Conservation (phyloP, 2,329 filamentous ascomycete genomes). For the Fusarium humuli region DNA sequence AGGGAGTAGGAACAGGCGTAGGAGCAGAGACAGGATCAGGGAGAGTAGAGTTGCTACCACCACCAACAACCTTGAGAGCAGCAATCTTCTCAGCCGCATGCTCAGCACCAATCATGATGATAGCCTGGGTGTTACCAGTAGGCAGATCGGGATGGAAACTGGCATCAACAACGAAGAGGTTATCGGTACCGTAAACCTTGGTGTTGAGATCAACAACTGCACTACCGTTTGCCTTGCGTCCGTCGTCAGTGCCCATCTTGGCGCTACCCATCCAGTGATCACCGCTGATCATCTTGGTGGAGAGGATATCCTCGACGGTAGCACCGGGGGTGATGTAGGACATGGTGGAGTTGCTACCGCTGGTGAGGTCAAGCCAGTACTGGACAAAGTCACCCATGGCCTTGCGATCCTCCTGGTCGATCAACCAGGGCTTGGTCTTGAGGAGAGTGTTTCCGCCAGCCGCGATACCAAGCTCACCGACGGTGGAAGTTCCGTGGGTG, state of each 20-base stretch:
- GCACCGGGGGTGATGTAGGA: slow-evolving; percentile 40
- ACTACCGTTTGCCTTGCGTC: slow-evolving; percentile 58
- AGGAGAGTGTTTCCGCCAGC: slow-evolving; percentile 43
- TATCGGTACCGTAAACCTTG: slow-evolving; percentile 70
- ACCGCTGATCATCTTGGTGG: slow-evolving; percentile 44
- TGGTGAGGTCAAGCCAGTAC: slow-evolving; percentile 42
- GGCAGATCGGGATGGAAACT: slow-evolving; percentile 67
- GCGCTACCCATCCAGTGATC: slow-evolving; percentile 47
- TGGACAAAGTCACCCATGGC: slow-evolving; percentile 44
- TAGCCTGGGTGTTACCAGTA: slow-evolving; percentile 46
- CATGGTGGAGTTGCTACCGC: slow-evolving; percentile 39
- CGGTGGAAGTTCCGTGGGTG: slow-evolving; percentile 42
- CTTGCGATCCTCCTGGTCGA: slow-evolving; percentile 42
- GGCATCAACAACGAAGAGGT: slow-evolving; percentile 71
- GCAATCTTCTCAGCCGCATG: slow-evolving; percentile 46
- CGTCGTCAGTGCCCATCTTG: slow-evolving; percentile 62
- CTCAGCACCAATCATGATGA: slow-evolving; percentile 47
- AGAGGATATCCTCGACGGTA: slow-evolving; percentile 34
- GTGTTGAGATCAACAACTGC: slow-evolving; percentile 68
- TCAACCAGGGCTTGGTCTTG: slow-evolving; percentile 47
- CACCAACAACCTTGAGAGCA: slow-evolving; percentile 19
- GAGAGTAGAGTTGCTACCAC: slow-evolving; percentile 29
- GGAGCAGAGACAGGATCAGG: slow-evolving; percentile 16
- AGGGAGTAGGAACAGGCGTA: slow-evolving; percentile 14
- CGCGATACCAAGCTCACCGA: slow-evolving; percentile 44